Percentiles rank a stretch among this genome's conserved stretches.
Conservation (phyloP, 2,329 filamentous ascomycete species). For the Fusarium penzigii region DNA sequence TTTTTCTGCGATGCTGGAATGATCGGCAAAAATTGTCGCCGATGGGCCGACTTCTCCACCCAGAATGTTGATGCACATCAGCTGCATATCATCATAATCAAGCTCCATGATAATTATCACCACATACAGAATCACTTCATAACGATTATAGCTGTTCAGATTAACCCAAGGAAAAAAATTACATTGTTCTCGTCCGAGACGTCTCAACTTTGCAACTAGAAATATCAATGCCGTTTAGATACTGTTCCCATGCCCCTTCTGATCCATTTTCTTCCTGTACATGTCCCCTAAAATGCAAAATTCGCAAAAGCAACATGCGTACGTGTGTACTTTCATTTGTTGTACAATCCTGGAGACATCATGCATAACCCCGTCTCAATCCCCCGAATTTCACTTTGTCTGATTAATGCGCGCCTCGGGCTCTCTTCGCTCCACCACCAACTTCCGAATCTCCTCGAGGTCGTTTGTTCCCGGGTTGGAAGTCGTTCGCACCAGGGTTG, state of each 20-base stretch:
- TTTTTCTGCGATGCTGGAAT: constrained; percentile 19
- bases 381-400: not conserved
- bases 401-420: constrained; percentile 41
- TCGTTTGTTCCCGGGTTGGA: constrained; percentile 59
- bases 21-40: constrained; percentile 24
- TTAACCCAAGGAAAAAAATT: constrained; percentile 1
- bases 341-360: constrained; percentile 23
- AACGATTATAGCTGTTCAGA: not conserved
- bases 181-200: constrained; percentile 26
- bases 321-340: constrained; percentile 24
- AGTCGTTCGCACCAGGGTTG: constrained; percentile 55
- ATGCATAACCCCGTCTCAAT: constrained; percentile 6
- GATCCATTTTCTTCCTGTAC: constrained; percentile 13
- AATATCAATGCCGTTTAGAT: constrained; percentile 14
- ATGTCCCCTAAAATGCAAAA: constrained; percentile 16
- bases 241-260: constrained; percentile 13
- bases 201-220: constrained; percentile 16
- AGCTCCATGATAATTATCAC: not conserved
- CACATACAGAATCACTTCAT: not conserved
- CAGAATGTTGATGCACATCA: too few species aligned
- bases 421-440: constrained; percentile 44
- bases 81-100: too few species aligned
- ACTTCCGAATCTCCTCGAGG: constrained; percentile 53
- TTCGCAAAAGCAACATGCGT: constrained; percentile 12
- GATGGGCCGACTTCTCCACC: constrained; percentile 21